Conservation (phyloP, 805 yeast species). For the Cyberlindnera maclurae region DNA sequence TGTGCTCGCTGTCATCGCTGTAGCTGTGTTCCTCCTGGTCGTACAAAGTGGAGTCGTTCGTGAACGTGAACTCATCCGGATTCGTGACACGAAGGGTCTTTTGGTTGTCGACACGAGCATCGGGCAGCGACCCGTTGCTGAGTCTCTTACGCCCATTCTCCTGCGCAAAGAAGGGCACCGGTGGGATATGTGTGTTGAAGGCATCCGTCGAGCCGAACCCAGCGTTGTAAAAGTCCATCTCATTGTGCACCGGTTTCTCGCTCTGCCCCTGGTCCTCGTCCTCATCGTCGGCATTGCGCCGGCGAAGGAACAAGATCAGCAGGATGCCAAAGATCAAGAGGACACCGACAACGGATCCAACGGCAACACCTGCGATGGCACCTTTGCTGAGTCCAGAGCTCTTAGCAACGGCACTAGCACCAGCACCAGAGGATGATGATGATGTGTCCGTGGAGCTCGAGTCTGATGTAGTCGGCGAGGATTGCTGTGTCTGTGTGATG, state of each 20-base stretch:
- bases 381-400: conserved; percentile 28
- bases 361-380: conserved; percentile 57
- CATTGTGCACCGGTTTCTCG: conserved; percentile 12
- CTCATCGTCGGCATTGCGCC: conserved; percentile 10
- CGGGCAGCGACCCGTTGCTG: conserved; percentile 50
- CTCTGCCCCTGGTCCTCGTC: conserved; percentile 9
- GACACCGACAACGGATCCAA: conserved; percentile 43
- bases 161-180: conserved; percentile 19
- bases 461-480: conserved; percentile 6
- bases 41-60: conserved; percentile 12
- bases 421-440: not conserved
- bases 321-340: conserved; percentile 28
- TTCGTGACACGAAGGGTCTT: conserved; percentile 48
- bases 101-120: conserved; percentile 30
- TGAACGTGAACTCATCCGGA: conserved; percentile 26
- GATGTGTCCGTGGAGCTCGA: conserved; percentile 8
- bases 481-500: conserved; percentile 7
- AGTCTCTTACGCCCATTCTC: conserved; percentile 39
- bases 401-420: too few species aligned
- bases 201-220: conserved; percentile 8
- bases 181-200: conserved; percentile 10
- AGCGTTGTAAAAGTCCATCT: conserved; percentile 5
- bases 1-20: conserved; percentile 10
- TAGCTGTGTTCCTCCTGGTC: conserved; percentile 7
- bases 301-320: conserved; percentile 13